Conservation (phyloP, 2,329 filamentous ascomycete genomes). For the Cercospora citrullina region DNA sequence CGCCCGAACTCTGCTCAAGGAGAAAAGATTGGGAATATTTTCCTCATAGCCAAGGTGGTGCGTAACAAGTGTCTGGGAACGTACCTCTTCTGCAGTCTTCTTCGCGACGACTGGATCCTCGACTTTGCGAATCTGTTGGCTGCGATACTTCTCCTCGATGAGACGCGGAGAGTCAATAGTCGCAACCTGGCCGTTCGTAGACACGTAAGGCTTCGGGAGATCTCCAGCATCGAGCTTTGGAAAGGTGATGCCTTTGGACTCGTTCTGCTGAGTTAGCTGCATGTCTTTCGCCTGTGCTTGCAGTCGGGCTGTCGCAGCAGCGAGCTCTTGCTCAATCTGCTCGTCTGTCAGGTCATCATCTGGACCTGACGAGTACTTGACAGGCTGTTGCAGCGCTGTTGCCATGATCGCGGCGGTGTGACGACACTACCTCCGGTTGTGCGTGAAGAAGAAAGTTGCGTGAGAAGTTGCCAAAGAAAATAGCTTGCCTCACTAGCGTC, state of each 20-base stretch:
- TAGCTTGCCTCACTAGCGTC: neutral
- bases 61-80: constrained; percentile 40
- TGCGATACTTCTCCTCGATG: constrained; percentile 49
- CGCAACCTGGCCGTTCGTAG: constrained; percentile 54
- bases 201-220: constrained; percentile 57
- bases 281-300: constrained; percentile 42
- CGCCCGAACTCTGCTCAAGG: constrained; percentile 72
- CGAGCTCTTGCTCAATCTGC: constrained; percentile 63
- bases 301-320: constrained; percentile 63
- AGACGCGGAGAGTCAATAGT: constrained; percentile 55
- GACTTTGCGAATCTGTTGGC: constrained; percentile 51
- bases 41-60: constrained; percentile 64
- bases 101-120: constrained; percentile 54
- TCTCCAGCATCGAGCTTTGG: constrained; percentile 52
- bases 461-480: constrained; percentile 1
- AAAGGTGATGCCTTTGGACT: constrained; percentile 44
- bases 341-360: constrained; percentile 57
- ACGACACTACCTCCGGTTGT: constrained; percentile 5
- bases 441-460: constrained; percentile 6
- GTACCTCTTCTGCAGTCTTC: constrained; percentile 55
- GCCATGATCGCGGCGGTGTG: constrained; percentile 6
- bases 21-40: constrained; percentile 62
- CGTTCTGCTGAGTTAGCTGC: constrained; percentile 28
- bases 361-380: neutral
- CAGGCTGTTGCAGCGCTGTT: constrained; percentile 3